phyloP scores from a whole-genome alignment of 23 red algal species.

The Agarophyton chilense region DNA sequence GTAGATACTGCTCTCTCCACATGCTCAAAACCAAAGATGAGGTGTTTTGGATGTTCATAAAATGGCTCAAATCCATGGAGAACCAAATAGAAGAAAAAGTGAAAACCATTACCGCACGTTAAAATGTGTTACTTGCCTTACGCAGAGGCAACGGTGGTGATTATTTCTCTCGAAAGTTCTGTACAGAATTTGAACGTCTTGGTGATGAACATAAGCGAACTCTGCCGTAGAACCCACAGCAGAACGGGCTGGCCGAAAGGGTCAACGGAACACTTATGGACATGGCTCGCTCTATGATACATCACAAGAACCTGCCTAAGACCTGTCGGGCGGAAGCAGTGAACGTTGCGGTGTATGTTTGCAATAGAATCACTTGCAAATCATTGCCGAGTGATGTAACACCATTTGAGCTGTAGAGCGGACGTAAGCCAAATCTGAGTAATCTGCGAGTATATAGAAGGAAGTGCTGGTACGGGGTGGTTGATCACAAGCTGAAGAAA shows the following conservation, averaged over 20 bases:
- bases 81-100: neutral
- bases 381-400: neutral
- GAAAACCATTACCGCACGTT: neutral
- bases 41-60: slow-evolving; percentile 18
- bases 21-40: slow-evolving; percentile 36
- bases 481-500: slow-evolving; percentile 24
- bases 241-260: slow-evolving; percentile 44
- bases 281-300: slow-evolving; percentile 11
- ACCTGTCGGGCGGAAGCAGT: neutral
- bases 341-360: slow-evolving; percentile 6
- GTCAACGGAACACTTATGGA: slow-evolving; percentile 41
- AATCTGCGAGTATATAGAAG: slow-evolving; percentile 27
- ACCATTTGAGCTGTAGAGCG: slow-evolving; percentile 6
- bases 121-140: slow-evolving; percentile 12
- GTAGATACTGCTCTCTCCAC: neutral
- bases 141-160: slow-evolving; percentile 50
- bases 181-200: neutral
- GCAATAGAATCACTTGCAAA: slow-evolving; percentile 17
- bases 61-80: slow-evolving; percentile 13
- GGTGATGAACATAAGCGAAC: slow-evolving; percentile 26
- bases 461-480: slow-evolving; percentile 18
- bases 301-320: slow-evolving; percentile 8
- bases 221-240: slow-evolving; percentile 25
- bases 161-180: neutral
- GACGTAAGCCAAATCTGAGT: slow-evolving; percentile 8